Base-by-base conservation (phyloP, 139 green algal genomes). In the Chlamydomonas sp. region DNA sequence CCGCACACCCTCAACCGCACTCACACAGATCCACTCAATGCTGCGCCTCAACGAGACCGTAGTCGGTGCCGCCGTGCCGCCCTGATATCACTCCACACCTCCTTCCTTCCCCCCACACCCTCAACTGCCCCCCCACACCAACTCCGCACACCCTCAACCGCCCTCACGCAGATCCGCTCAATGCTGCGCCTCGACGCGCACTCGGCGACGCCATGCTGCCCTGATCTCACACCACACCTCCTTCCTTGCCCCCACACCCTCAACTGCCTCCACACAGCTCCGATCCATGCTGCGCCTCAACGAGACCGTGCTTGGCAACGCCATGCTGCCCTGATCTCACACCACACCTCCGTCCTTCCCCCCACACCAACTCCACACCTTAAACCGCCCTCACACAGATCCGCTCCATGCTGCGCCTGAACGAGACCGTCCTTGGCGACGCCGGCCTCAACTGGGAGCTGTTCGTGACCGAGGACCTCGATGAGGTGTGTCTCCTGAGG, bases 351-450 rank as follows among this genome's bases (percentile, higher is more conserved):
- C n/a, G 39, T n/a, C 39, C 39, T 13, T 50, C 39, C 8, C 10
- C 39, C 39, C 39, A 50, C 39, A 8, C 39, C 13, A 50, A 50
- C n/a, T n/a, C n/a, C n/a, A n/a, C n/a, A 50, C 39, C 39, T 13
- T 50, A 8, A 8, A 8, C 39, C 39, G 39, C 39, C 39, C 13
- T 50, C 30, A 29, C 75, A 48, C 86, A 96, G 81, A 72, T 95
- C 31, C 82, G 92, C 2, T 36, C 82, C 43, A 43, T 98, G 71
- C 70, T 87, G 43, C 76, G 76, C 6, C 91, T 88, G 24, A 36
- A 39, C 16, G 88, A 95, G 39, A 97, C 92, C 13, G 85, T 97
- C 60, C 83, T 98, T 62, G 93, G 87, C 24, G 92, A 97, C 66
- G 89, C 88, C 3, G 92, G 85, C 5, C 76, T 74, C 0, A 79